Evolutionary conservation across 495 filamentous ascomycete genomes (phyloP).

Genomic region (Neurospora sp.): DNA sequence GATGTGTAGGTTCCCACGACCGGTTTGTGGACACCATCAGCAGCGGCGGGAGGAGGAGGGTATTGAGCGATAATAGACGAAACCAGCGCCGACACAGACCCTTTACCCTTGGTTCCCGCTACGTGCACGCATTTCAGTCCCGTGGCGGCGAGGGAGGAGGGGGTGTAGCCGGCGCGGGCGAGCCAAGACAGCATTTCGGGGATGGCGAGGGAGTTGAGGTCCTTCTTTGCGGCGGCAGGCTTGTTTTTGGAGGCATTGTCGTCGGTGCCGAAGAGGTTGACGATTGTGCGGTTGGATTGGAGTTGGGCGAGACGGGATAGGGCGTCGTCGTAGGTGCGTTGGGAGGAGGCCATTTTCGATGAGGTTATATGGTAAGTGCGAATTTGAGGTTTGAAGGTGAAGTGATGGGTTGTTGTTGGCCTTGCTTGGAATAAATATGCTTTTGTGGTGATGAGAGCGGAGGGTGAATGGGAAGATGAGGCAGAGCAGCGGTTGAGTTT

Average conservation of each 20-base stretch:
- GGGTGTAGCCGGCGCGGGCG: slow-evolving; percentile 57
- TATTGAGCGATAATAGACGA: slow-evolving; percentile 34
- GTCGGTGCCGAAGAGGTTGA: slow-evolving; percentile 20
- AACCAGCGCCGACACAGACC: slow-evolving; percentile 38
- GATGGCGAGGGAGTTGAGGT: slow-evolving; percentile 65
- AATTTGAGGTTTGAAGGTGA: not conserved
- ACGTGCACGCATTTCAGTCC: slow-evolving; percentile 42
- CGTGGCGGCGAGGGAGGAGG: slow-evolving; percentile 16
- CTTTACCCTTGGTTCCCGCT: slow-evolving; percentile 55
- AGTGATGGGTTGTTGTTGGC: not conserved
- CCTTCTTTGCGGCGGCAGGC: slow-evolving; percentile 2
- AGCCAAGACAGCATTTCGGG: slow-evolving; percentile 83
- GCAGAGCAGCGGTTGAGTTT: not conserved
- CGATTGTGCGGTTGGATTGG: slow-evolving; percentile 62
- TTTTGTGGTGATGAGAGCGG: not conserved
- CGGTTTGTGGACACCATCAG: too few species aligned
- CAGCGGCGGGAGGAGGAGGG: not conserved
- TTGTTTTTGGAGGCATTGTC: not conserved
- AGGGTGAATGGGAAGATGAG: not conserved
- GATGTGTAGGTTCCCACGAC: slow-evolving; percentile 43
- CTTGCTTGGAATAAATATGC: not conserved
- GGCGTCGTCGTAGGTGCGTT: slow-evolving; percentile 24
- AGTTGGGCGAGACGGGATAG: slow-evolving; percentile 52
- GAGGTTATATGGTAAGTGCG: not conserved
- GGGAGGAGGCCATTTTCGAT: slow-evolving; percentile 4